phyloP scores from a whole-genome alignment of 192 early-diverging fungal genomes.

The Gigaspora rosea region DNA sequence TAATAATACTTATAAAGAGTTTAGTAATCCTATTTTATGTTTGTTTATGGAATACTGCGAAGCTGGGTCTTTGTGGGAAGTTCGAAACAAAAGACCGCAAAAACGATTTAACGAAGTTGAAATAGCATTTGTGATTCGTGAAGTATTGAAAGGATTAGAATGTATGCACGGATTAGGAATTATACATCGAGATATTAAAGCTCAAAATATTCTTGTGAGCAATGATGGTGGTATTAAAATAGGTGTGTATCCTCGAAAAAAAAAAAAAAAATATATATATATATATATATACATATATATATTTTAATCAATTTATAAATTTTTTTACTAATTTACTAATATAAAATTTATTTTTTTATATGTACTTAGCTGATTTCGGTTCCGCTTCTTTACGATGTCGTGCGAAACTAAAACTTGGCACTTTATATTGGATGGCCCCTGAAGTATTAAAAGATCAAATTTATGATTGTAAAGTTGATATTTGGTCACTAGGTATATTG shows the following conservation, averaged over 20 bases:
- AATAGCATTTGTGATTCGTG: conserved; percentile 40
- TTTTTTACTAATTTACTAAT: not conserved
- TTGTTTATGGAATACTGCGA: conserved; percentile 29
- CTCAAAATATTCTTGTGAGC: conserved; percentile 46
- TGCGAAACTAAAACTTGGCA: conserved; percentile 25
- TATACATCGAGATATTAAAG: conserved; percentile 53
- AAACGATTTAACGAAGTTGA: conserved; percentile 41
- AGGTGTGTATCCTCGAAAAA: conserved; percentile 32
- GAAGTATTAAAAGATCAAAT: conserved; percentile 49
- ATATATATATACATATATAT: not conserved
- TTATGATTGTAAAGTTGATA: conserved; percentile 51
- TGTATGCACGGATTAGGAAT: conserved; percentile 45
- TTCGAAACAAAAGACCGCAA: conserved; percentile 4
- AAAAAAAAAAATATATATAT: too few species aligned
- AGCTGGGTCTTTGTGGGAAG: conserved; percentile 10
- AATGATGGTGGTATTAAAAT: conserved; percentile 50
- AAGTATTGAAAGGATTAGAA: conserved; percentile 43
- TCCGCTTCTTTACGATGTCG: conserved; percentile 18
- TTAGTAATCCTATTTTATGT: conserved; percentile 10
- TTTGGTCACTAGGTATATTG: conserved; percentile 56
- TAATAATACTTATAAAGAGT: not conserved
- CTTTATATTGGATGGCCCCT: conserved; percentile 49
- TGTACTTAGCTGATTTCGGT: conserved; percentile 22
- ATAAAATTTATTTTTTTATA: not conserved
- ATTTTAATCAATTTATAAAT: not conserved